Conservation (phyloP, 208 protist species). For the Herpetomonas samuelpessoai region DNA sequence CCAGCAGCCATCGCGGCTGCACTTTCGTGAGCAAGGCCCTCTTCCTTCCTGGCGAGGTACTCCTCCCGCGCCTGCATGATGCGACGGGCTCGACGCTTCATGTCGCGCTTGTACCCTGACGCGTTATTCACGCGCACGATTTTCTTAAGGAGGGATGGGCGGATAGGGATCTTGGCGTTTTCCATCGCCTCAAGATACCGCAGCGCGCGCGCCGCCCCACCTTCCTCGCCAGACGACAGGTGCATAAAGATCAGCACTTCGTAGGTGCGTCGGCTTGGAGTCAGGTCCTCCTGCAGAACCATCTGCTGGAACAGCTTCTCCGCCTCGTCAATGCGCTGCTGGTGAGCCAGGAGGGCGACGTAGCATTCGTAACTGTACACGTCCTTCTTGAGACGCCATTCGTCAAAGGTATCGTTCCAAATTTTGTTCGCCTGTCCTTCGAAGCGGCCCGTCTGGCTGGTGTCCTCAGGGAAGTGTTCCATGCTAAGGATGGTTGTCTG, state of each 20-base stretch:
- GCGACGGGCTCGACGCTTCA: constrained; percentile 90
- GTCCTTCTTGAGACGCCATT: constrained; percentile 79
- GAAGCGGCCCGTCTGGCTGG: constrained; percentile 53
- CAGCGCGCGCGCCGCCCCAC: constrained; percentile 78
- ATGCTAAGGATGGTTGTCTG: constrained; percentile 78
- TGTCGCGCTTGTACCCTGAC: constrained; percentile 88
- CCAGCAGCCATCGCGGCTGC: not conserved
- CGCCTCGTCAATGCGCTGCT: constrained; percentile 86
- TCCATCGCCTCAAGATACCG: constrained; percentile 91
- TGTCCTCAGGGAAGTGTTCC: constrained; percentile 62
- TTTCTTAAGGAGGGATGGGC: constrained; percentile 78
- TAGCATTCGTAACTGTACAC: constrained; percentile 90
- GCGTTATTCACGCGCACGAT: constrained; percentile 87
- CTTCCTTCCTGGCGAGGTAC: constrained; percentile 71
- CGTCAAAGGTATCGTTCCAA: constrained; percentile 79
- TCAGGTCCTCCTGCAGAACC: constrained; percentile 71
- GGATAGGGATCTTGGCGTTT: constrained; percentile 57
- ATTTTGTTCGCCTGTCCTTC: constrained; percentile 79
- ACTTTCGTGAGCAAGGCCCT: constrained; percentile 32
- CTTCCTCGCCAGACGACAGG: constrained; percentile 87
- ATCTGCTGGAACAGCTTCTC: constrained; percentile 88
- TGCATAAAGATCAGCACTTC: constrained; percentile 92
- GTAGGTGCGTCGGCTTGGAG: constrained; percentile 78
- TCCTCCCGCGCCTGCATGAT: constrained; percentile 91
- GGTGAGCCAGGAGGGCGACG: constrained; percentile 81